Evolutionary conservation across 202 grass and related monocot genomes (phyloP).

Genomic region (Setaria viridis): DNA sequence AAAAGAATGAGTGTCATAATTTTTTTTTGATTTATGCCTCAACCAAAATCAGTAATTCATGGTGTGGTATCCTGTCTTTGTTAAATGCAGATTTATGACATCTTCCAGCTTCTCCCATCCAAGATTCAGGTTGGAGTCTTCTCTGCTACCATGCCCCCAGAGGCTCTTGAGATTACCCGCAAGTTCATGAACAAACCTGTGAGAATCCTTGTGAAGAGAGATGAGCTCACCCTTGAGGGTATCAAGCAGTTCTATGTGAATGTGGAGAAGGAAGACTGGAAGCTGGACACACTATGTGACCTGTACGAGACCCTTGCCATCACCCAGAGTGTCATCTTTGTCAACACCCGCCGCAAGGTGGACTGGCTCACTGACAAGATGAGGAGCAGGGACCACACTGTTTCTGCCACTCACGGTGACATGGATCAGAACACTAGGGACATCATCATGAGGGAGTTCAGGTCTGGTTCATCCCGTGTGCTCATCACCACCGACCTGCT

Average conservation of each 20-base stretch:
- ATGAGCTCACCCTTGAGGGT: conserved; percentile 93
- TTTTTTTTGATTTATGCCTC: not conserved
- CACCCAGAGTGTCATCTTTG: conserved; percentile 91
- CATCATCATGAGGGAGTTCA: conserved; percentile 93
- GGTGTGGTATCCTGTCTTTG: not conserved
- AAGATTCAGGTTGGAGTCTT: conserved; percentile 94
- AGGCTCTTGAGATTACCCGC: conserved; percentile 89
- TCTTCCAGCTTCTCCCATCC: conserved; percentile 87
- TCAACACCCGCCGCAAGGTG: conserved; percentile 93
- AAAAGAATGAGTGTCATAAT: not conserved
- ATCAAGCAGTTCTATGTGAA: conserved; percentile 98
- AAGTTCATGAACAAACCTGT: conserved; percentile 97
- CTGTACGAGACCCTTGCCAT: conserved; percentile 90
- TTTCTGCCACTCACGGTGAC: conserved; percentile 84
- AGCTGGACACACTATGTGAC: conserved; percentile 89
- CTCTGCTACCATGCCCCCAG: conserved; percentile 91
- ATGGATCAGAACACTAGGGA: conserved; percentile 97
- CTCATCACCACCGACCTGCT: conserved; percentile 89
- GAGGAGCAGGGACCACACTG: conserved; percentile 86
- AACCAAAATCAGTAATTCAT: not conserved
- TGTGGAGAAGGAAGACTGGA: conserved; percentile 93
- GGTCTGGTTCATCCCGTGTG: conserved; percentile 84
- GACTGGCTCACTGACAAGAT: conserved; percentile 96
- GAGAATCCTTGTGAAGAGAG: conserved; percentile 90
- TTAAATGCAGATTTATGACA: conserved; percentile 81